These are phyloP conservation scores for Penicillium paneum DNA, from an alignment of 2,329 filamentous ascomycete species.

Conservation along the genomic window DNA sequence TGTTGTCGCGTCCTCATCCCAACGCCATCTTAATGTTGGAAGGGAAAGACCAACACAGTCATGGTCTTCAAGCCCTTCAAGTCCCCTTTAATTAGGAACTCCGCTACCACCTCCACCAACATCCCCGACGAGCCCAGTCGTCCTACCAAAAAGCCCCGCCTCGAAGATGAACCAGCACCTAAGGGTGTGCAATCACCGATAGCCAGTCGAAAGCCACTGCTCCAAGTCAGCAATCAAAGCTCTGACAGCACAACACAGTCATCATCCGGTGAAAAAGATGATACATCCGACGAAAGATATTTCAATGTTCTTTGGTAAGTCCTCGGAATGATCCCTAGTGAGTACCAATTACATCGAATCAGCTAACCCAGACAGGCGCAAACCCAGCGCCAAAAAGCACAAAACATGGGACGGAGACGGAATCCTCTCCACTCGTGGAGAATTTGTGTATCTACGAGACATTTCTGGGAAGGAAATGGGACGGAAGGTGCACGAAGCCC, in stretches of 20 bases:
- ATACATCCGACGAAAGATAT: constrained; percentile 34
- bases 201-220: constrained; percentile 31
- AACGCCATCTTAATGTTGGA: background rate
- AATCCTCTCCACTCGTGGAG: constrained; percentile 56
- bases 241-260: constrained; percentile 10
- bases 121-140: constrained; percentile 12
- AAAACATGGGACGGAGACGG: constrained; percentile 77
- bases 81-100: constrained; percentile 43
- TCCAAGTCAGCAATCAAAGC: constrained; percentile 30
- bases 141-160: constrained; percentile 38
- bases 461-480: constrained; percentile 63
- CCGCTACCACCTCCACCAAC: constrained; percentile 2
- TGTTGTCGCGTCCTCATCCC: constrained; percentile 13
- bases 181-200: constrained; percentile 10
- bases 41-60: constrained; percentile 6
- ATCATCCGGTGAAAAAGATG: constrained; percentile 3
- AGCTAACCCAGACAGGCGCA: constrained; percentile 52
- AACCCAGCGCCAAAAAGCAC: constrained; percentile 68
- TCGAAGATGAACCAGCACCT: constrained; percentile 17
- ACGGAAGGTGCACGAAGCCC: constrained; percentile 53
- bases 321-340: background rate
- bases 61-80: constrained; percentile 49
- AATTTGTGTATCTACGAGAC: constrained; percentile 61
- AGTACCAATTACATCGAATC: background rate
- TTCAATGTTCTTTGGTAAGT: constrained; percentile 50